Conservation (phyloP, 2,329 filamentous ascomycete species). For the Aspergillus japonicus region DNA sequence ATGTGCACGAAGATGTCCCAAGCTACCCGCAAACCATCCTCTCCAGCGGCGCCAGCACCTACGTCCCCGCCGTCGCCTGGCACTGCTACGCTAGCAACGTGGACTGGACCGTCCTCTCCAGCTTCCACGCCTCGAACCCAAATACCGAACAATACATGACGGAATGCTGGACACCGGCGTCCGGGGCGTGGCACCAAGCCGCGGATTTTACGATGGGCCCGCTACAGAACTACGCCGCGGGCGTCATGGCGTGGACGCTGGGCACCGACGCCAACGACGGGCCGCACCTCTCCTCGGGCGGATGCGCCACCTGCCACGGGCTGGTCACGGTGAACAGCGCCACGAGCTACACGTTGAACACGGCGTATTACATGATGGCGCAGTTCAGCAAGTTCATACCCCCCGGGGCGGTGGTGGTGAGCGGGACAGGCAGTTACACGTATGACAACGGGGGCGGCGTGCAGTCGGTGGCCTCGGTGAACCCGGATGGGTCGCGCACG, state of each 20-base stretch:
- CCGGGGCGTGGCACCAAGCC: slow-evolving; percentile 26
- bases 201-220: slow-evolving; percentile 31
- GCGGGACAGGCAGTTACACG: slow-evolving; percentile 47
- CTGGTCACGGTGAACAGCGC: slow-evolving; percentile 32
- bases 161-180: slow-evolving; percentile 37
- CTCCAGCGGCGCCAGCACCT: slow-evolving; percentile 25
- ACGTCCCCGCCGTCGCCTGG: slow-evolving; percentile 38
- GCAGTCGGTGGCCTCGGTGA: slow-evolving; percentile 49
- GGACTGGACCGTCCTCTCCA: slow-evolving; percentile 35
- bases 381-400: slow-evolving; percentile 54
- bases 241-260: slow-evolving; percentile 32
- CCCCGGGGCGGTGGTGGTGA: slow-evolving; percentile 45
- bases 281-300: slow-evolving; percentile 29
- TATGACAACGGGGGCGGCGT: slow-evolving; percentile 39
- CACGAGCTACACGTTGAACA: slow-evolving; percentile 46
- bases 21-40: slow-evolving; percentile 37
- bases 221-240: slow-evolving; percentile 32
- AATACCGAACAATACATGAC: slow-evolving; percentile 41
- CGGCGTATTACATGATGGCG: slow-evolving; percentile 56
- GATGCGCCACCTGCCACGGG: slow-evolving; percentile 29
- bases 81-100: slow-evolving; percentile 41
- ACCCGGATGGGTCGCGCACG: slow-evolving; percentile 48
- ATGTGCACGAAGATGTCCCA: slow-evolving; percentile 23
- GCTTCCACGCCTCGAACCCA: slow-evolving; percentile 35
- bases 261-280: slow-evolving; percentile 28